Conservation (phyloP, 148 eudicot species). For the Rhododendron williamsianum region DNA sequence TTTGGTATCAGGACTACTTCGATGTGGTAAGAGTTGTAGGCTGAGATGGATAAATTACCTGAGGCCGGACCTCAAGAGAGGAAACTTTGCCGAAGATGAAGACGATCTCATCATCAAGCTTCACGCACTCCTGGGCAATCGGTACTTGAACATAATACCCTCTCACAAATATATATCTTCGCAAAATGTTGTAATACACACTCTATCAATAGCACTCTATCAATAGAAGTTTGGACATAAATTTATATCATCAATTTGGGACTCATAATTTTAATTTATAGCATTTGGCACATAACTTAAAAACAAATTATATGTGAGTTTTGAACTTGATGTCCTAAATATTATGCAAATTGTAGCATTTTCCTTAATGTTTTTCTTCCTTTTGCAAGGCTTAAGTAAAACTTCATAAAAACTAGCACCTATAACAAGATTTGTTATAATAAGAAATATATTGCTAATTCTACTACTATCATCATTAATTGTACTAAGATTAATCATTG, state of each 20-base stretch:
- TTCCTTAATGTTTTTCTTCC: background rate
- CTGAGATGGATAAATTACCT: slow-evolving; percentile 26
- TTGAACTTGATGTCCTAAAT: background rate
- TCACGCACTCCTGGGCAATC: slow-evolving; percentile 32
- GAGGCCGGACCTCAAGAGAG: slow-evolving; percentile 28
- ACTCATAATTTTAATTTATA: too few species aligned
- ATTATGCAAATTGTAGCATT: background rate
- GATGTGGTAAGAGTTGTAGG: slow-evolving; percentile 32
- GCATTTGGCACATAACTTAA: too few species aligned
- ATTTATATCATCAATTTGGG: too few species aligned
- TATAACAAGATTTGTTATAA: background rate
- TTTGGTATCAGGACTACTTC: slow-evolving; percentile 20
- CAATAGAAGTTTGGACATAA: too few species aligned
- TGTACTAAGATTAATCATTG: background rate
- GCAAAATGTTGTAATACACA: background rate
- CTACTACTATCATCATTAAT: background rate
- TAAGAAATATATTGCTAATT: background rate
- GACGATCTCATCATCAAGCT: slow-evolving; percentile 38
- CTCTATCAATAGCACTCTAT: too few species aligned
- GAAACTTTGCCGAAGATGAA: slow-evolving; percentile 33
- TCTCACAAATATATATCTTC: background rate
- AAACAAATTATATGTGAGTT: background rate
- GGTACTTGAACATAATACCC: background rate
- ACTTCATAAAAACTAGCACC: background rate
- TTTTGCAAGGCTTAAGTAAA: background rate